Conservation (phyloP, 2,329 filamentous ascomycete genomes). For the Clonostachys rhizophaga region DNA sequence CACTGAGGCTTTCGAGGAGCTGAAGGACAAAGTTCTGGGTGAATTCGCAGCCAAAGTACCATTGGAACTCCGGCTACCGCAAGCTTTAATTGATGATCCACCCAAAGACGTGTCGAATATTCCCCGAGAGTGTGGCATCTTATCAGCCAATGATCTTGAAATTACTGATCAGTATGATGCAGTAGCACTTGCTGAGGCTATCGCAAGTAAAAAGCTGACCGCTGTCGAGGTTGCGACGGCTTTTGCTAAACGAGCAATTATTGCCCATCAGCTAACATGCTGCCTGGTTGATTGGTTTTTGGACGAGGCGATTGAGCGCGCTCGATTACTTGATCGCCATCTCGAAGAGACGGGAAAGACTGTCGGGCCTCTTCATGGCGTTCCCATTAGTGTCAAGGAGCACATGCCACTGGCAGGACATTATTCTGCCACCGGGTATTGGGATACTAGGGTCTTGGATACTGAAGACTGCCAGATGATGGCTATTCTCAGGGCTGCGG, state of each 20-base stretch:
- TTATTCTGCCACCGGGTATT: neutral
- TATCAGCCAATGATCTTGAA: slow-evolving; percentile 35
- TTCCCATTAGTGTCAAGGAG: slow-evolving; percentile 36
- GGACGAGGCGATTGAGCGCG: slow-evolving; percentile 35
- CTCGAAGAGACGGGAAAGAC: slow-evolving; percentile 28
- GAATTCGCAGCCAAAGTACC: too few relatives aligned
- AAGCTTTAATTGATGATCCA: too few relatives aligned
- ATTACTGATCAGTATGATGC: slow-evolving; percentile 42
- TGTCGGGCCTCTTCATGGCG: slow-evolving; percentile 57
- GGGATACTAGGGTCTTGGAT: slow-evolving; percentile 14
- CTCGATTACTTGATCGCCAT: slow-evolving; percentile 37
- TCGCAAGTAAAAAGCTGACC: neutral
- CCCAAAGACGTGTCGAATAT: slow-evolving; percentile 20
- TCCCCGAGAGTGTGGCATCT: slow-evolving; percentile 32
- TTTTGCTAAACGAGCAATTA: neutral
- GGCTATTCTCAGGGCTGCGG: slow-evolving; percentile 32
- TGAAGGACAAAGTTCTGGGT: too few relatives aligned
- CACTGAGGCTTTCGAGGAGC: too few relatives aligned
- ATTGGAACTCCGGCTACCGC: too few relatives aligned
- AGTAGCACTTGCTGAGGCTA: too few relatives aligned
- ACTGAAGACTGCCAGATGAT: neutral
- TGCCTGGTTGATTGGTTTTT: slow-evolving; percentile 46
- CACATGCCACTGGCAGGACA: neutral
- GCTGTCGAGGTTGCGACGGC: neutral
- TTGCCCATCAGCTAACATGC: slow-evolving; percentile 15